Conservation (phyloP, 306 rosid species). For the Senna tora region DNA sequence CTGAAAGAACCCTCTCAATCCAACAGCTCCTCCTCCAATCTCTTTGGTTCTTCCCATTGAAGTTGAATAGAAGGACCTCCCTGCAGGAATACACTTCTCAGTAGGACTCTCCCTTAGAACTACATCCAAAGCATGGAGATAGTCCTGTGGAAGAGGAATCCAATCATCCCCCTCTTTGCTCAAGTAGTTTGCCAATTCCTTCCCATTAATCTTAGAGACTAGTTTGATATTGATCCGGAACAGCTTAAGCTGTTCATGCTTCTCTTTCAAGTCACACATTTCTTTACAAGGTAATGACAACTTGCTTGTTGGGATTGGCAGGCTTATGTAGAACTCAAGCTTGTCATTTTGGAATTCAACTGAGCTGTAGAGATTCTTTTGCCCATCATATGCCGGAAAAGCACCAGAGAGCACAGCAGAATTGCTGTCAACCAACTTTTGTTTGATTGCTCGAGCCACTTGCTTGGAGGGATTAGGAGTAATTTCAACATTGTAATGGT, state of each 20-base stretch:
- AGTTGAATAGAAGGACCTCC: conserved; percentile 82
- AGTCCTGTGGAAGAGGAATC: conserved; percentile 95
- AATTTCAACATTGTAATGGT: conserved; percentile 94
- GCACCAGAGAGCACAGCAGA: conserved; percentile 70
- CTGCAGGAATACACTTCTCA: conserved; percentile 82
- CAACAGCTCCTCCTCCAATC: conserved; percentile 94
- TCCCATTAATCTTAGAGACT: conserved; percentile 81
- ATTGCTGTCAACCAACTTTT: conserved; percentile 70
- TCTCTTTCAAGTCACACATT: conserved; percentile 48
- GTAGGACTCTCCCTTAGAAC: conserved; percentile 83
- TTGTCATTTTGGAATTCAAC: conserved; percentile 80
- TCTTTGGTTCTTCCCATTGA: conserved; percentile 86
- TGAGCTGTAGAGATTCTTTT: conserved; percentile 84
- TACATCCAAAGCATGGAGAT: conserved; percentile 95
- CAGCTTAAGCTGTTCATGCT: conserved; percentile 58
- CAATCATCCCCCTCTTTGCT: conserved; percentile 80
- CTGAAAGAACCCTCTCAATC: conserved; percentile 97
- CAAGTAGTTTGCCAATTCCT: conserved; percentile 70
- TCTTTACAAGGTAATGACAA: conserved; percentile 46
- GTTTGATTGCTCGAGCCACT: conserved; percentile 75
- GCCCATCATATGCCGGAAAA: conserved; percentile 88
- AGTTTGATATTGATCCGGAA: conserved; percentile 77
- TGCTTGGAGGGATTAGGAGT: conserved; percentile 91
- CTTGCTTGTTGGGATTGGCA: conserved; percentile 64
- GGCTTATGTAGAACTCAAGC: conserved; percentile 84